These are phyloP conservation scores for Pilatotrama ljubarskyi DNA, from an alignment of 768 basidiomycete genomes.

Conservation along the genomic window DNA sequence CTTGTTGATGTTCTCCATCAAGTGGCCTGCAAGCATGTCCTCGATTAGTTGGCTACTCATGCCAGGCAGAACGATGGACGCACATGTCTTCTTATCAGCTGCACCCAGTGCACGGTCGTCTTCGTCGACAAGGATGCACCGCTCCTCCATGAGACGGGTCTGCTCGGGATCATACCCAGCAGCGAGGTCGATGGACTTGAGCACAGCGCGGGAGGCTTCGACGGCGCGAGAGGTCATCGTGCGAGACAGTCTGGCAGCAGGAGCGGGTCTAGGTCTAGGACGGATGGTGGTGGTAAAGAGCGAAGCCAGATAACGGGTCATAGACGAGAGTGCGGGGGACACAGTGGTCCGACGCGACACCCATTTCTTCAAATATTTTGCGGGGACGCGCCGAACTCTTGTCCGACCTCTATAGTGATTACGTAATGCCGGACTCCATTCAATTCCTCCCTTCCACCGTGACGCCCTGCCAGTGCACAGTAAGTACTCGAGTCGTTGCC, in stretches of 20 bases:
- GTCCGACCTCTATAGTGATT: not conserved
- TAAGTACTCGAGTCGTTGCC: too few species aligned
- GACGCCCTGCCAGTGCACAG: too few species aligned
- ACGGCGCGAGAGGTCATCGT: conserved; percentile 55
- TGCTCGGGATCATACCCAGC: conserved; percentile 85
- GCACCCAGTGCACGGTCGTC: conserved; percentile 83
- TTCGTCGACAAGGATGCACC: conserved; percentile 90
- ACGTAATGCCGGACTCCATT: not conserved
- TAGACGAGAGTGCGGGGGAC: conserved; percentile 6
- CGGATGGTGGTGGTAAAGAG: conserved; percentile 35
- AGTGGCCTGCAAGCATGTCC: conserved; percentile 62
- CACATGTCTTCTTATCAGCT: conserved; percentile 95
- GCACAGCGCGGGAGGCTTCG: conserved; percentile 58
- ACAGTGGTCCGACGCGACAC: conserved; percentile 19
- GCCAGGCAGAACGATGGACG: conserved; percentile 29
- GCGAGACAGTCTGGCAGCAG: conserved; percentile 13
- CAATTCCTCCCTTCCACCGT: not conserved
- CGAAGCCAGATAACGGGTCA: conserved; percentile 20
- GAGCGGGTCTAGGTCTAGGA: conserved; percentile 8
- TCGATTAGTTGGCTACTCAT: not conserved
- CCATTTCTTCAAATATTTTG: conserved; percentile 13
- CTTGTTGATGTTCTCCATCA: conserved; percentile 95
- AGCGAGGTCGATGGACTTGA: conserved; percentile 76
- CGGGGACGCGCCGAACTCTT: not conserved
- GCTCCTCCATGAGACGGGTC: conserved; percentile 93